Evolutionary conservation across 495 filamentous ascomycete genomes (phyloP), one percentile per base, ranked within the genome.

Genomic region (Penicillium diatomitis): DNA sequence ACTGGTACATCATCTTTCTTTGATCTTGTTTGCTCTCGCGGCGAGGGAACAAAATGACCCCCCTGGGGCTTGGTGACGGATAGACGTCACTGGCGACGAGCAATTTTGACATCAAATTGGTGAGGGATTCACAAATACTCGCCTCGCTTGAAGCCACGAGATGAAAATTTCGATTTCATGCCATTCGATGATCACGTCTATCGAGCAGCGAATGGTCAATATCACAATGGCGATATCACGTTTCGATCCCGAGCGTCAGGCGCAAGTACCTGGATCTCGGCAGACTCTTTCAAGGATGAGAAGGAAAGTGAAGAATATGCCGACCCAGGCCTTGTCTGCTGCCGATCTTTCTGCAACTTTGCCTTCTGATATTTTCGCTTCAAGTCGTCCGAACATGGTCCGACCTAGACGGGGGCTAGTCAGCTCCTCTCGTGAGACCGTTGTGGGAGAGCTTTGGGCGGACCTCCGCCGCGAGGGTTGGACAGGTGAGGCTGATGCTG

Each of bases 151-250:
- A 67, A 54, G 8, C 61, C 73, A 12, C 44, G 60, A 0, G 57
- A 56, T 2, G 50, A 57, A 27, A 31, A 29, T 7, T 78, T 75
- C 46, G 74, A 77, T 52, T 78, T 78, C 47, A 59, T 72, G 27
- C 73, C 75, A 5, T 70, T 56, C n/a, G 70, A 76, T 48, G 45
- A 64, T 37, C 56, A 77, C 31, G 50, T 61, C 2, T 56, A 50
- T 1, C 63, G 74, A 9, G 61, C 65, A 33, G 63, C 60, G 12
- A 70, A 75, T 47, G 69, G 70, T 27, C 65, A 77, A 34, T 75
- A 77, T 45, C 75, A 79, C 52, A 70, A 66, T 50, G 75, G 75
- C 11, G 75, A 79, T 48, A 61, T 79, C 33, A 78, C 68, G 4
- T 63, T 71, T 33, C 73, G 72, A 7, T 77, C 74, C 38, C 69